These are phyloP conservation scores for Baorangia bicolor DNA, from an alignment of 768 basidiomycete species.

Conservation along the genomic window DNA sequence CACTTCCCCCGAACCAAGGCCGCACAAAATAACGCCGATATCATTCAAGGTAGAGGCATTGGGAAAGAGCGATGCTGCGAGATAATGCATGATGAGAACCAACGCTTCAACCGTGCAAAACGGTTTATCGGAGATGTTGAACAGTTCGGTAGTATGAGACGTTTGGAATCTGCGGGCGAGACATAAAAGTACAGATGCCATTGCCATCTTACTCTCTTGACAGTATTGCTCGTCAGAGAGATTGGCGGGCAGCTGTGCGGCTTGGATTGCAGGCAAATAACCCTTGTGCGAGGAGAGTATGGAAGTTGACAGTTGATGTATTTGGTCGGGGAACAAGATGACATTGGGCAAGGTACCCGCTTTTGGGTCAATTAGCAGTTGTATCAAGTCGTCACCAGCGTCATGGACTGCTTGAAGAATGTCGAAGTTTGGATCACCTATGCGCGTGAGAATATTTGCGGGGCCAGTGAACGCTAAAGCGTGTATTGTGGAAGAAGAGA, in stretches of 20 bases:
- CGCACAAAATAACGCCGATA: conserved; percentile 47
- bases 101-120: conserved; percentile 38
- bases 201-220: conserved; percentile 31
- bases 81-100: conserved; percentile 46
- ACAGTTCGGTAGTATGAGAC: conserved; percentile 22
- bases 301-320: conserved; percentile 33
- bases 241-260: conserved; percentile 18
- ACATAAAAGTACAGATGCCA: conserved; percentile 42
- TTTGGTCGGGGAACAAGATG: conserved; percentile 42
- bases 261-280: conserved; percentile 34
- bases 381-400: conserved; percentile 34
- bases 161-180: conserved; percentile 46
- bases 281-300: conserved; percentile 39
- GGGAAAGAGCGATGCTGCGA: conserved; percentile 44
- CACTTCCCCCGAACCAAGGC: conserved; percentile 26
- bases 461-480: conserved; percentile 20
- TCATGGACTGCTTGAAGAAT: conserved; percentile 35
- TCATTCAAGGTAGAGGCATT: conserved; percentile 50
- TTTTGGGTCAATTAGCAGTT: conserved; percentile 33
- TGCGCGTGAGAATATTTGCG: conserved; percentile 21
- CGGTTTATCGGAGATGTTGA: conserved; percentile 26
- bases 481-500: conserved; percentile 21
- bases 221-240: conserved; percentile 28
- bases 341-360: conserved; percentile 42
- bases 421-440: conserved; percentile 37